Evolutionary conservation across 2,329 filamentous ascomycete genomes (phyloP).

Genomic region (Colletotrichum navitas): DNA sequence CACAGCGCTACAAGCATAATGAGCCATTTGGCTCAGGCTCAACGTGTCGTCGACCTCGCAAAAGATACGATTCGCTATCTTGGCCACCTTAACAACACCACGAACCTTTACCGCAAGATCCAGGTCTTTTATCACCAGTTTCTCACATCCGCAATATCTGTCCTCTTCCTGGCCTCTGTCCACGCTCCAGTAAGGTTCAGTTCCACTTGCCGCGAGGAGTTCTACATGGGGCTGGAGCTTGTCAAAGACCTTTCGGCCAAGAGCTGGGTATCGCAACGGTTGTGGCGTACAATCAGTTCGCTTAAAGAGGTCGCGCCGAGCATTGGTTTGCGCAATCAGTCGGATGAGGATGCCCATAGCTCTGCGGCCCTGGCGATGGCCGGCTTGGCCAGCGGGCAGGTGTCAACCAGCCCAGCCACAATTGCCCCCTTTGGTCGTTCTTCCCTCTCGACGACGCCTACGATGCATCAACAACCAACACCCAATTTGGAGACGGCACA

Average conservation of each 20-base stretch:
- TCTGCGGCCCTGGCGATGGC: constrained; percentile 68
- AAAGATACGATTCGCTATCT: constrained; percentile 82
- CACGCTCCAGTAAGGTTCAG: constrained; percentile 81
- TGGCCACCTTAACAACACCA: constrained; percentile 77
- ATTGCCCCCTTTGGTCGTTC: constrained; percentile 48
- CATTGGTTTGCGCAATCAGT: constrained; percentile 69
- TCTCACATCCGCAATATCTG: constrained; percentile 79
- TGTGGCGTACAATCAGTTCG: constrained; percentile 79
- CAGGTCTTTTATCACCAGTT: constrained; percentile 88
- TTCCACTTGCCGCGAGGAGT: constrained; percentile 77
- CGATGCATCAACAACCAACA: constrained; percentile 31
- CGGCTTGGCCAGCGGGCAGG: constrained; percentile 60
- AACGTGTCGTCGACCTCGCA: constrained; percentile 79
- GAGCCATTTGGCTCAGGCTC: constrained; percentile 78
- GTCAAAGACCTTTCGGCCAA: constrained; percentile 79
- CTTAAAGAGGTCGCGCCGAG: constrained; percentile 79
- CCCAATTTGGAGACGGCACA: constrained; percentile 25
- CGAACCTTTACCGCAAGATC: constrained; percentile 77
- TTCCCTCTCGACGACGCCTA: constrained; percentile 44
- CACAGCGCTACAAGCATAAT: constrained; percentile 88
- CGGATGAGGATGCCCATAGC: constrained; percentile 63
- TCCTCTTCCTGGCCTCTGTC: constrained; percentile 81
- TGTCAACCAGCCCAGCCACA: constrained; percentile 42
- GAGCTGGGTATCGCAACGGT: constrained; percentile 77
- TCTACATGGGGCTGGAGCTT: constrained; percentile 82